A percentile compares a stretch with the other conserved stretches of the same genome.
Conservation (phyloP, 257 asterid genomes). For the Solanum verrucosum region DNA sequence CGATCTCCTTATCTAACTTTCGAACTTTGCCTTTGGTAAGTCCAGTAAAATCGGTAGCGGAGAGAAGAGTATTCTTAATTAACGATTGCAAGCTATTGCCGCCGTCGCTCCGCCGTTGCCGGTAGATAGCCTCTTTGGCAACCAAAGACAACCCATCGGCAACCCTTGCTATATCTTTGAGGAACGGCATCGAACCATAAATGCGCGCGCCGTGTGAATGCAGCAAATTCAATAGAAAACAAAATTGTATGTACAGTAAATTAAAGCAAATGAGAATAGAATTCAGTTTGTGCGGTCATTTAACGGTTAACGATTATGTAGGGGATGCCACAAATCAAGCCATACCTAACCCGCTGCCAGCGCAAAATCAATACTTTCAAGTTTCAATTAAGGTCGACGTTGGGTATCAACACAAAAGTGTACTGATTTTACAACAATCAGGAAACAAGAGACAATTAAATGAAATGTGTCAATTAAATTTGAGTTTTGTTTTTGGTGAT, state of each 20-base stretch:
- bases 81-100: conserved; percentile 23
- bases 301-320: neutral
- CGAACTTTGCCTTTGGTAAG: conserved; percentile 65
- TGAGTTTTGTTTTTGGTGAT: no score
- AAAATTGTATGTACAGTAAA: neutral
- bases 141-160: conserved; percentile 68
- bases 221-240: neutral
- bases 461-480: no score
- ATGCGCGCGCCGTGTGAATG: neutral
- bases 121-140: conserved; percentile 49
- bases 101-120: conserved; percentile 3
- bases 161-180: conserved; percentile 50
- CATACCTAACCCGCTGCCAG: neutral
- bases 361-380: neutral
- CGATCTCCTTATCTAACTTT: conserved; percentile 11
- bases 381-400: neutral
- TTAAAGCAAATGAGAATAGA: neutral
- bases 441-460: no score
- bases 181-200: conserved; percentile 25
- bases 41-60: conserved; percentile 64
- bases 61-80: conserved; percentile 44
- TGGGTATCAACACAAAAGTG: neutral
- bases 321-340: neutral
- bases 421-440: neutral
- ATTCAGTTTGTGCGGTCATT: neutral